These are phyloP conservation scores for Acer campestre DNA, from an alignment of 345 rosid species.

Conservation along the genomic window DNA sequence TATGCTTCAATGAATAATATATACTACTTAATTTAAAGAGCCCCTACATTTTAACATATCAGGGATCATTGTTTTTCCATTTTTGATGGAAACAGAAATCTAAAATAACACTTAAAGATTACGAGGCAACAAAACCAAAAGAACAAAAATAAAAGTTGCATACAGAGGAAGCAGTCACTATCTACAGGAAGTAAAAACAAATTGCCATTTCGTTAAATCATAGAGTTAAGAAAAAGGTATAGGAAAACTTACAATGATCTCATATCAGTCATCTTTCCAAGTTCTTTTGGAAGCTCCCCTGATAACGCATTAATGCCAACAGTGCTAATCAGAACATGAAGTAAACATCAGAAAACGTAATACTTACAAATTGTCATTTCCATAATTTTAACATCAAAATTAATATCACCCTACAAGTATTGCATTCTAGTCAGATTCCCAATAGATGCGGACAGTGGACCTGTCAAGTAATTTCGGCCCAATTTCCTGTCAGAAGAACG, in stretches of 20 bases:
- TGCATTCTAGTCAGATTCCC: conserved; percentile 58
- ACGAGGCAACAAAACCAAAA: neutral
- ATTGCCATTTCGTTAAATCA: too few species aligned
- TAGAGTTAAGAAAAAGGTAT: neutral
- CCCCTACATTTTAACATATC: too few species aligned
- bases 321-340: conserved; percentile 32
- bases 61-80: too few species aligned
- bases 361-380: neutral
- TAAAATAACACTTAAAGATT: neutral
- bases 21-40: too few species aligned
- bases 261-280: conserved; percentile 61
- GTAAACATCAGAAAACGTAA: neutral
- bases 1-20: too few species aligned
- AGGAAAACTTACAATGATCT: conserved; percentile 45
- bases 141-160: neutral
- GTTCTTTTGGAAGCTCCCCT: conserved; percentile 69
- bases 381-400: neutral
- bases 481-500: conserved; percentile 38
- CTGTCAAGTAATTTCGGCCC: conserved; percentile 51
- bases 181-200: neutral
- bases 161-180: neutral
- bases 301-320: conserved; percentile 55
- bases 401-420: conserved; percentile 48
- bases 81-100: too few species aligned
- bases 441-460: conserved; percentile 51